phyloP scores from a whole-genome alignment of 352 stramenopile genomes.

The Ophiocytium majus region DNA sequence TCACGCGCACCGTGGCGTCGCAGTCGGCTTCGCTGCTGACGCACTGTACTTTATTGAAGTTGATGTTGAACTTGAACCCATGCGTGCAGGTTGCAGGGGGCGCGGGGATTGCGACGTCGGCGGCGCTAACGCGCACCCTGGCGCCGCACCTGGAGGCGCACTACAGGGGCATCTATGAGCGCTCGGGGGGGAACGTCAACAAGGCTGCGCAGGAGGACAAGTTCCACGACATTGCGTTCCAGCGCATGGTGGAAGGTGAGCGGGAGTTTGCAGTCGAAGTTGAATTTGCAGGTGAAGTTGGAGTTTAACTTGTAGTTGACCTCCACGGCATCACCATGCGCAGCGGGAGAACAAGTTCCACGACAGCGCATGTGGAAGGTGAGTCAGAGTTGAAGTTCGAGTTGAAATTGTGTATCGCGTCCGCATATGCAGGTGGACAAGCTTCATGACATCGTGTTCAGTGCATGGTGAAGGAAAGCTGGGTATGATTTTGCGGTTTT shows the following conservation, averaged over 20 bases:
- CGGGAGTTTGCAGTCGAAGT: neutral
- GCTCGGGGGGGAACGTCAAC: slow-evolving; percentile 44
- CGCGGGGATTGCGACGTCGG: slow-evolving; percentile 44
- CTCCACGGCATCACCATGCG: neutral
- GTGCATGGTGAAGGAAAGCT: no score
- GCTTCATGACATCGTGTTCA: no score
- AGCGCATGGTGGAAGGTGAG: slow-evolving; percentile 43
- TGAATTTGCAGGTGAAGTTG: neutral
- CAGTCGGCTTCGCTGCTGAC: no score
- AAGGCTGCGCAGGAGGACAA: slow-evolving; percentile 50
- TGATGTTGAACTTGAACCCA: no score
- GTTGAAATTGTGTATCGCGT: neutral
- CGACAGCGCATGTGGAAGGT: neutral
- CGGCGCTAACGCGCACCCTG: slow-evolving; percentile 37
- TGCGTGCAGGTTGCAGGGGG: slow-evolving; percentile 43
- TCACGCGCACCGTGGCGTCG: no score
- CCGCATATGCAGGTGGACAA: neutral
- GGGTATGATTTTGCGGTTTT: no score
- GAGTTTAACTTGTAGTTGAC: neutral
- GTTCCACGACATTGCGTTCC: slow-evolving; percentile 53
- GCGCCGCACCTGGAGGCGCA: slow-evolving; percentile 43
- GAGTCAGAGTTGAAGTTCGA: no score
- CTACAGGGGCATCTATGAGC: slow-evolving; percentile 37
- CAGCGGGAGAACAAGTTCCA: no score
- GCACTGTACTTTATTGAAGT: no score